A percentile compares a stretch with the other conserved stretches of the same genome.
phyloP scores from a whole-genome alignment of 192 early-diverging fungal genomes.

The Diversispora epigaea region DNA sequence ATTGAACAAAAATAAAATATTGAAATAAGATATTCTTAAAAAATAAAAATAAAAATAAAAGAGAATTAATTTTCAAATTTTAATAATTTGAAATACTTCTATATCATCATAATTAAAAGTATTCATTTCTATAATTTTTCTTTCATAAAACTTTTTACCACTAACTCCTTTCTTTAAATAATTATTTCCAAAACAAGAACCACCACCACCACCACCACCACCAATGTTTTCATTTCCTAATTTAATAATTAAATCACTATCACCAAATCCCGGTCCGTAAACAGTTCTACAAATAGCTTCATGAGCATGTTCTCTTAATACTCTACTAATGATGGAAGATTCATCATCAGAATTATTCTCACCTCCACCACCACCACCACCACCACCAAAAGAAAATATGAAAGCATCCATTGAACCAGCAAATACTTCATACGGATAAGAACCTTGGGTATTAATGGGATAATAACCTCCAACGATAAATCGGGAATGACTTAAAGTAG shows the following conservation, averaged over 20 bases:
- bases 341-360: not conserved
- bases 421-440: not conserved
- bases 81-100: conserved; percentile 13
- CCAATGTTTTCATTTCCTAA: not conserved
- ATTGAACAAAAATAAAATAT: too few species aligned
- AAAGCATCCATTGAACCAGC: not conserved
- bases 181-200: too few species aligned
- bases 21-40: too few species aligned
- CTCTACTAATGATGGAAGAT: not conserved
- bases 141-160: conserved; percentile 8
- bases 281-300: not conserved
- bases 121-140: not conserved
- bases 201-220: too few species aligned
- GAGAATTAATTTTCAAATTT: not conserved
- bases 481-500: not conserved
- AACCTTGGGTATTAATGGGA: not conserved
- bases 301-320: conserved; percentile 6
- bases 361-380: conserved; percentile 8
- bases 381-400: conserved; percentile 27
- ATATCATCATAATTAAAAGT: conserved; percentile 4
- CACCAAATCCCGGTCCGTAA: conserved; percentile 11
- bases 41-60: too few species aligned
- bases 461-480: conserved; percentile 26
- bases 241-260: conserved; percentile 2
- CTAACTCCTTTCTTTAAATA: not conserved